Base-by-base conservation (phyloP, 306 rosid species). In the Vicia faba region DNA sequence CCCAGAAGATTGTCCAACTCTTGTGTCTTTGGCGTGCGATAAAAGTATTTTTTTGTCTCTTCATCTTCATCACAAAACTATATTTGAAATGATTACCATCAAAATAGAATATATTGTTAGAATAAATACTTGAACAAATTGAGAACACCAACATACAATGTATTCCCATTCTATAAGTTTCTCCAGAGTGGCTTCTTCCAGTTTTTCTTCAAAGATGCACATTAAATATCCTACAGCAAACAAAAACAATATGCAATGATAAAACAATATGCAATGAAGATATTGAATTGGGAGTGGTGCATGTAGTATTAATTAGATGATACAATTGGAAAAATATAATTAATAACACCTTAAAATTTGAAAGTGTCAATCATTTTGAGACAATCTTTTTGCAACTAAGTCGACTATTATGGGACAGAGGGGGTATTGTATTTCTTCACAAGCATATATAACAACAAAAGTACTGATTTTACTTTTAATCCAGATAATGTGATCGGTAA, bases 1-100 rank as follows among this genome's bases (percentile, higher is more conserved):
- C 98, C 98, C 11, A 93, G 88, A 60, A 89, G 87, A 74, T 64
- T 76, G 75, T 89, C 98, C 84, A 93, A 72, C 62, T 93, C 97
- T 75, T 86, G 82, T 14, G 98, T 89, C 88, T 93, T 93, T 55
- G 96, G 89, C 0, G 95, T 93, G 43, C 75, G 96, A 81, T 88
- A 93, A 75, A 93, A 89, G 71, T 78, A 84, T 78, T 87, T 83
- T 78, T 79, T 86, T 62, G 82, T 84, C 68, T 93, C 98, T 71
- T 84, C 97, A 78, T 93, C 98, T 79, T 80, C 81, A 67, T 93
- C 95, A 80, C 88, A 75, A 74, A 93, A 93, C 98, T 89, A 65
- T 57, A 68, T 63, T 81, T 65, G 77, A 69, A 81, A 72, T 64
- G 71, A 61, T 38, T 72, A 62, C 54, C 62, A 61, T 51, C 69